phyloP scores from a whole-genome alignment of 495 filamentous ascomycete genomes.

The Astrothelium macrocarpum region DNA sequence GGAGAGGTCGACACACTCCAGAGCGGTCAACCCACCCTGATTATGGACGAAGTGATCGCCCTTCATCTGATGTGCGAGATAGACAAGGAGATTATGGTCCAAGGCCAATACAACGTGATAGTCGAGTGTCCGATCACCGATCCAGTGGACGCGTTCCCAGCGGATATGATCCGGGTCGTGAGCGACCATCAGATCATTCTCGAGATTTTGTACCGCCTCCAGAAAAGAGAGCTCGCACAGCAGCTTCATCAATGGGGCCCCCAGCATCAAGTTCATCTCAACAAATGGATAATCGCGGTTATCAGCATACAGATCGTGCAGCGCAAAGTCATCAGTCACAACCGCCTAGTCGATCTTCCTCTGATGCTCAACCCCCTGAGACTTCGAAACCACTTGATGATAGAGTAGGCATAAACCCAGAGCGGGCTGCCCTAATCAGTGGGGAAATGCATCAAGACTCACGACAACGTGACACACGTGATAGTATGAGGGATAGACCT shows the following conservation, averaged over 20 bases:
- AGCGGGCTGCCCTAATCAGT: slow-evolving; percentile 44
- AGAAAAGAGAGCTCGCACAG: background rate
- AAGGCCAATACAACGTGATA: background rate
- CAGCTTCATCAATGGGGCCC: slow-evolving; percentile 12
- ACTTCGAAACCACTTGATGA: slow-evolving; percentile 17
- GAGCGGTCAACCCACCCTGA: slow-evolving; percentile 8
- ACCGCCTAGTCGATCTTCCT: slow-evolving; percentile 7
- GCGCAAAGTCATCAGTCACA: slow-evolving; percentile 1
- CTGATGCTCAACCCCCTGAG: slow-evolving; percentile 13
- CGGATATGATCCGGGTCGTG: background rate
- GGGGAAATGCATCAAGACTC: background rate
- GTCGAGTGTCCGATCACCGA: background rate
- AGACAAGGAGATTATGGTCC: background rate
- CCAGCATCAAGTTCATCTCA: slow-evolving; percentile 5
- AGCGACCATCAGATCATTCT: background rate
- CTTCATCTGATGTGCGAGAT: background rate
- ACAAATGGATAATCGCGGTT: background rate
- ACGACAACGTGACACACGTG: slow-evolving; percentile 1
- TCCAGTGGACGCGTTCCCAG: background rate
- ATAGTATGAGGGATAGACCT: slow-evolving; percentile 10
- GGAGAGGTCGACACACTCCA: slow-evolving; percentile 24
- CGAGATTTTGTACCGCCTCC: slow-evolving; percentile 1
- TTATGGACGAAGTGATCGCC: background rate
- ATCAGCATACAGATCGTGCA: background rate
- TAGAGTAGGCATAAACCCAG: slow-evolving; percentile 41